phyloP scores from a whole-genome alignment of 129 eudicot genomes.

The Kitagawia praeruptora region DNA sequence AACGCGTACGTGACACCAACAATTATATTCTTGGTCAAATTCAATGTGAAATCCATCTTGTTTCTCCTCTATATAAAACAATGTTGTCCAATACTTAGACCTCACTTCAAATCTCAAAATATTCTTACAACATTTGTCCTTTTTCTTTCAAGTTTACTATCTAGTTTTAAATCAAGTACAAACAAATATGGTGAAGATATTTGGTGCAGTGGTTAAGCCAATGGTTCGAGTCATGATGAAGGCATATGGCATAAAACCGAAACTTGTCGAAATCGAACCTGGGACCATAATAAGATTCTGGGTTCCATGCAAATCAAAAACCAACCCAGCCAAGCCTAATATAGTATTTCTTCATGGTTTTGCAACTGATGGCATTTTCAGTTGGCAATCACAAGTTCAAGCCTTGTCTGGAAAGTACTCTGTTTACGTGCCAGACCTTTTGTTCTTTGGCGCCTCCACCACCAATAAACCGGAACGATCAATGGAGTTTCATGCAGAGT shows the following conservation, averaged over 20 bases:
- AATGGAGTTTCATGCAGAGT: constrained; percentile 45
- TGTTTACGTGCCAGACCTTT: constrained; percentile 52
- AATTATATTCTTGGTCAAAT: neutral
- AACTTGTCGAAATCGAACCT: constrained; percentile 36
- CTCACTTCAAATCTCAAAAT: neutral
- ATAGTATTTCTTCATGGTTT: constrained; percentile 44
- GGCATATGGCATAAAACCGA: constrained; percentile 29
- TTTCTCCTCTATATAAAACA: neutral
- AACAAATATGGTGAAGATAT: constrained; percentile 2
- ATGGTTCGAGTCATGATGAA: constrained; percentile 28
- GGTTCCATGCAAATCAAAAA: constrained; percentile 23
- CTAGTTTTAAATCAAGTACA: neutral
- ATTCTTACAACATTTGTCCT: neutral
- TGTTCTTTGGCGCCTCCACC: constrained; percentile 55
- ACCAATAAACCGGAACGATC: constrained; percentile 31
- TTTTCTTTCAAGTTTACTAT: neutral
- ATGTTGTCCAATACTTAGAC: neutral
- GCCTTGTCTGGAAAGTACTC: constrained; percentile 26
- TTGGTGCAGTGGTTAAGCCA: constrained; percentile 7
- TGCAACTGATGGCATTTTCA: constrained; percentile 38
- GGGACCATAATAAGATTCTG: constrained; percentile 38
- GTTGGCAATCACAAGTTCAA: constrained; percentile 46
- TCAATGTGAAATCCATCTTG: neutral
- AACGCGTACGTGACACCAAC: neutral
- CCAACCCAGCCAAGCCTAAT: constrained; percentile 26